Conservation (phyloP, 116 monocot species). For the Cymodocea nodosa region DNA sequence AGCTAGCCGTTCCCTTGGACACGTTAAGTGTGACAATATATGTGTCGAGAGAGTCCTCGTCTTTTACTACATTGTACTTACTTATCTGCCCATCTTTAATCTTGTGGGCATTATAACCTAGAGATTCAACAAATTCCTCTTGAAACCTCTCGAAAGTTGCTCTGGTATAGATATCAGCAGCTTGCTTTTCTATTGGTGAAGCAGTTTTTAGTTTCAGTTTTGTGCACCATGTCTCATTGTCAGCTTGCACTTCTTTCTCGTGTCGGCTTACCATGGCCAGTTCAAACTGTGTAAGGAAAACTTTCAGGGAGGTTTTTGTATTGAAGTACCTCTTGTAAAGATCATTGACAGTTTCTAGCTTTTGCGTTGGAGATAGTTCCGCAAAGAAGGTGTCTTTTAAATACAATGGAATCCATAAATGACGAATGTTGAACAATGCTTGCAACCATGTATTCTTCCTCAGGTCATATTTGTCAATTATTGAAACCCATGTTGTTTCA, state of each 20-base stretch:
- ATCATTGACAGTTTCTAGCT: conserved; percentile 82
- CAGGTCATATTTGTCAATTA: conserved; percentile 72
- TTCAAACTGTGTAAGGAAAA: conserved; percentile 83
- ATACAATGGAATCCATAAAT: conserved; percentile 77
- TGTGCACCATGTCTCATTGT: conserved; percentile 31
- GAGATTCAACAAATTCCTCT: conserved; percentile 83
- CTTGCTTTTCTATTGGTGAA: conserved; percentile 91
- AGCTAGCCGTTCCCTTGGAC: conserved; percentile 45
- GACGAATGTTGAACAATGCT: conserved; percentile 70
- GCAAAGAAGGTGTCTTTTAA: conserved; percentile 78
- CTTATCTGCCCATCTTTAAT: conserved; percentile 45
- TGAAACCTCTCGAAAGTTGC: conserved; percentile 73
- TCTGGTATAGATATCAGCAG: conserved; percentile 59
- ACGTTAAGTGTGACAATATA: conserved; percentile 59
- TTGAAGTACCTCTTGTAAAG: conserved; percentile 89
- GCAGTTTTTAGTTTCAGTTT: conserved; percentile 68
- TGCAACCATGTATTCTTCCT: conserved; percentile 88
- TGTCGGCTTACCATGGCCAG: conserved; percentile 53
- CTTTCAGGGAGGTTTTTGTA: conserved; percentile 77
- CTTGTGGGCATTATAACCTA: conserved; percentile 62
- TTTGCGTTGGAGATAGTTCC: conserved; percentile 58
- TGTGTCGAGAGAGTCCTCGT: conserved; percentile 65
- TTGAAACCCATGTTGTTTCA: conserved; percentile 61
- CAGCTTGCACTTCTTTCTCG: conserved; percentile 62
- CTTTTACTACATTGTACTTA: conserved; percentile 65